Percentiles rank a stretch among this genome's conserved stretches.
Conservation (phyloP, 148 eudicot genomes). For the Vaccinium myrtillus region DNA sequence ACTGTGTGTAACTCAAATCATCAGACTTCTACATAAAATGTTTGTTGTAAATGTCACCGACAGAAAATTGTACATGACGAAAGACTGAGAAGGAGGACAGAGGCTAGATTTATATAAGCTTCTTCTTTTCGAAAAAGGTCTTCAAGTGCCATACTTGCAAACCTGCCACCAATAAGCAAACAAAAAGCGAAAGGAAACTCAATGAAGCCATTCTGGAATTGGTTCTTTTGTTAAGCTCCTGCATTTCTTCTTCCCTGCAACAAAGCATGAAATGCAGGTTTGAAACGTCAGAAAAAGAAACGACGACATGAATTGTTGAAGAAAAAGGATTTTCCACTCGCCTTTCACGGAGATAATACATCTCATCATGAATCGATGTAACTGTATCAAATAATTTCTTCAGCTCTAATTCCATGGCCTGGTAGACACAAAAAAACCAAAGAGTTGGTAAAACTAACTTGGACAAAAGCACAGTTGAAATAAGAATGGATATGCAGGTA, state of each 20-base stretch:
- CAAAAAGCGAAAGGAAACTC: constrained; percentile 60
- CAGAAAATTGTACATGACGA: constrained; percentile 11
- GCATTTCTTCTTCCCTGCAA: constrained; percentile 95
- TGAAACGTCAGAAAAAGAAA: neutral
- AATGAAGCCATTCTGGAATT: constrained; percentile 81
- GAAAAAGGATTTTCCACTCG: constrained; percentile 21
- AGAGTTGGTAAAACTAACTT: neutral
- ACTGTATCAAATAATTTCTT: constrained; percentile 72
- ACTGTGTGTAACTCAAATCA: constrained; percentile 3
- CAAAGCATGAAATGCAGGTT: neutral
- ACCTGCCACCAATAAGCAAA: constrained; percentile 79
- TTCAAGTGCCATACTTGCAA: constrained; percentile 86
- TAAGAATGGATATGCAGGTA: neutral
- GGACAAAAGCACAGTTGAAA: neutral
- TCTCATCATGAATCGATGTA: constrained; percentile 74
- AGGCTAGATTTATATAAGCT: constrained; percentile 51
- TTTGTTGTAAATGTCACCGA: neutral
- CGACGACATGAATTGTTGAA: neutral
- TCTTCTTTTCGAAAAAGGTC: constrained; percentile 86
- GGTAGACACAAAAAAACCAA: constrained; percentile 10
- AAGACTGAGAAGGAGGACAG: neutral
- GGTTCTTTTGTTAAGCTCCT: constrained; percentile 60
- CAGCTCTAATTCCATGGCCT: constrained; percentile 87
- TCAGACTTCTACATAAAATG: neutral
- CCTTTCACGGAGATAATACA: constrained; percentile 90